These are phyloP conservation scores for Penicillium sp. DNA, from an alignment of 2,329 filamentous ascomycete genomes.

Conservation along the genomic window DNA sequence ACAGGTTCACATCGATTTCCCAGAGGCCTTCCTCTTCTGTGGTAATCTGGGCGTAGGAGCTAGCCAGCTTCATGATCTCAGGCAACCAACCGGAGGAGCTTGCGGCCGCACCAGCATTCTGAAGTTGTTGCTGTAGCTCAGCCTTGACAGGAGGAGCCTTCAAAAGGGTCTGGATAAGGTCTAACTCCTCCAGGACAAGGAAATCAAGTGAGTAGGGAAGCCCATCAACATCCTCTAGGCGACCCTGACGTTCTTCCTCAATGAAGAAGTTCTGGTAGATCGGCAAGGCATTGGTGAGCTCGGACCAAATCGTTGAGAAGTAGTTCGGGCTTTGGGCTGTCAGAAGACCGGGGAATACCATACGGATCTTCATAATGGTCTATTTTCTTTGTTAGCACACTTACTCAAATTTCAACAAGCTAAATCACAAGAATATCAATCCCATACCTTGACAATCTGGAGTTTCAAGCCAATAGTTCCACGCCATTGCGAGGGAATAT, in stretches of 20 bases:
- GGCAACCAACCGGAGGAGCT: constrained; percentile 76
- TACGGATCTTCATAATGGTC: constrained; percentile 85
- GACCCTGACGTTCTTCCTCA: constrained; percentile 78
- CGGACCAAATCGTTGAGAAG: constrained; percentile 87
- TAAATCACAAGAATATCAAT: background rate
- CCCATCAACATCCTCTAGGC: constrained; percentile 84
- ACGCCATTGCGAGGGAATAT: constrained; percentile 69
- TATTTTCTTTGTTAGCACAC: constrained; percentile 37
- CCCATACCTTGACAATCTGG: constrained; percentile 75
- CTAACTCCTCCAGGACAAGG: constrained; percentile 87
- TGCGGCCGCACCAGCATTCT: constrained; percentile 58
- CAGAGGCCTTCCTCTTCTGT: constrained; percentile 91
- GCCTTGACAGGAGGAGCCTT: constrained; percentile 84
- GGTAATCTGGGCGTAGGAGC: constrained; percentile 85
- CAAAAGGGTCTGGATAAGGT: constrained; percentile 90
- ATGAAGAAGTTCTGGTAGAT: constrained; percentile 84
- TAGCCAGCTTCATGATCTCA: constrained; percentile 82
- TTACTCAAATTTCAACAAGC: background rate
- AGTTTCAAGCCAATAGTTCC: constrained; percentile 84
- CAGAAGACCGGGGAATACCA: constrained; percentile 78
- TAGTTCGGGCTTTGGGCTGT: constrained; percentile 78
- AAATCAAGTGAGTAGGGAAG: constrained; percentile 96
- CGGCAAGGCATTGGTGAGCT: constrained; percentile 71
- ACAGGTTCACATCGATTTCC: constrained; percentile 96
- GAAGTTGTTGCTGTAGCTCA: constrained; percentile 80